Conservation (phyloP, 495 filamentous ascomycete genomes). For the Penicillium roqueforti region DNA sequence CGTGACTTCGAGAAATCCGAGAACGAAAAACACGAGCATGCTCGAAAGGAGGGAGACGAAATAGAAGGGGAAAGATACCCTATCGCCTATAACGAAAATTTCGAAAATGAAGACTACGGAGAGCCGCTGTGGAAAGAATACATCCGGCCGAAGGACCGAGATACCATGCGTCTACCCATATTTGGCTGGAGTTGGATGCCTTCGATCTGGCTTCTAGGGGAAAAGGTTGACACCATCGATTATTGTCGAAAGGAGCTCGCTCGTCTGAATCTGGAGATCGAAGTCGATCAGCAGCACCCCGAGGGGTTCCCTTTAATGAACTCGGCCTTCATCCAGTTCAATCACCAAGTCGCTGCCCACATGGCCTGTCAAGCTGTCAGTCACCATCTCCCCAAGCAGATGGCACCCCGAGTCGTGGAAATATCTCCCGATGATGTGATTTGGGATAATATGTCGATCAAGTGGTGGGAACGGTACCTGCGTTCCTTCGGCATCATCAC, state of each 20-base stretch:
- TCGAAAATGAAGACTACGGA: constrained; percentile 57
- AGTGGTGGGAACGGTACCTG: constrained; percentile 88
- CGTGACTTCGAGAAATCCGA: constrained; percentile 19
- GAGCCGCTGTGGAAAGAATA: constrained; percentile 80
- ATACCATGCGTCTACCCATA: constrained; percentile 76
- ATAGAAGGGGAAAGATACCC: constrained; percentile 59
- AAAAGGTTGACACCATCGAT: constrained; percentile 94
- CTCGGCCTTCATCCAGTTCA: constrained; percentile 98
- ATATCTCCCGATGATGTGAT: constrained; percentile 91
- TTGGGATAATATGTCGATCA: constrained; percentile 97
- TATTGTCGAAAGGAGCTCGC: constrained; percentile 86
- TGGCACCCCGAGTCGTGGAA: constrained; percentile 89
- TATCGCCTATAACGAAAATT: constrained; percentile 62
- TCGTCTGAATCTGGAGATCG: constrained; percentile 87
- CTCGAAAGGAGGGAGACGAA: constrained; percentile 35
- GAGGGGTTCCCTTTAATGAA: constrained; percentile 94
- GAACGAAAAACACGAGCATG: constrained; percentile 16
- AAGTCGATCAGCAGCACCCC: constrained; percentile 79
- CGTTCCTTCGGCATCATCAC: constrained; percentile 63
- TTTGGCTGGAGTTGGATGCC: constrained; percentile 82
- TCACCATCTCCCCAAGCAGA: constrained; percentile 89
- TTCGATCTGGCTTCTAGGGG: constrained; percentile 70
- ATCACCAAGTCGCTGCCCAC: constrained; percentile 93
- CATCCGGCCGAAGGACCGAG: constrained; percentile 73
- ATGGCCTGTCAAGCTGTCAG: constrained; percentile 95